Percentiles rank a stretch among this genome's conserved stretches.
phyloP scores from a whole-genome alignment of 306 rosid species.

The Acacia crassicarpa region DNA sequence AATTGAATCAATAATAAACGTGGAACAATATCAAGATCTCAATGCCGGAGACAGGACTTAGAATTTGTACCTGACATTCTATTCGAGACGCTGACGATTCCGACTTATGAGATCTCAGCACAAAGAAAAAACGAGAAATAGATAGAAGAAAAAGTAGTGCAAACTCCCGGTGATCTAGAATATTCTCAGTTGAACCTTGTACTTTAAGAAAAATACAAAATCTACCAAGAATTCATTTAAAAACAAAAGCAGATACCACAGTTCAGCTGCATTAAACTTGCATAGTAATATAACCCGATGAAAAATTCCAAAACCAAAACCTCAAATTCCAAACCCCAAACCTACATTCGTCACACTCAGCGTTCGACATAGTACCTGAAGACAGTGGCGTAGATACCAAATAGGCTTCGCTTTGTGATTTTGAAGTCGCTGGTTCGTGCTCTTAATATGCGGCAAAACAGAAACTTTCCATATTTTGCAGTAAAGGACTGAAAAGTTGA shows the following conservation, averaged over 20 bases:
- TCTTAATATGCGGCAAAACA: conserved; percentile 20
- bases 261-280: conserved; percentile 30
- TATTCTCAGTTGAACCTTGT: conserved; percentile 6
- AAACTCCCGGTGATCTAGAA: conserved; percentile 18
- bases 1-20: neutral
- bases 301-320: conserved; percentile 5
- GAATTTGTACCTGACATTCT: conserved; percentile 67
- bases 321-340: no score
- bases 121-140: conserved; percentile 20
- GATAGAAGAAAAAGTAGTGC: conserved; percentile 4
- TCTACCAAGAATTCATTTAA: conserved; percentile 24
- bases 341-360: conserved; percentile 16
- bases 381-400: conserved; percentile 9
- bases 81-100: conserved; percentile 22
- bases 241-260: conserved; percentile 8
- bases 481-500: no score
- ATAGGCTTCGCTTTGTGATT: conserved; percentile 38
- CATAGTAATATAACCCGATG: conserved; percentile 4
- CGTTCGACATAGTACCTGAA: conserved; percentile 14
- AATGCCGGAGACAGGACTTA: conserved; percentile 5
- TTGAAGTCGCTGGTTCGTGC: conserved; percentile 31
- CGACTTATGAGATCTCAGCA: conserved; percentile 51
- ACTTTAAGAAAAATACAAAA: conserved; percentile 22
- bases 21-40: conserved; percentile 25
- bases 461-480: no score